A percentile compares a stretch with the other conserved stretches of the same genome.
Conservation (phyloP, 2,329 filamentous ascomycete genomes). For the Phyllosticta citribraziliensis region DNA sequence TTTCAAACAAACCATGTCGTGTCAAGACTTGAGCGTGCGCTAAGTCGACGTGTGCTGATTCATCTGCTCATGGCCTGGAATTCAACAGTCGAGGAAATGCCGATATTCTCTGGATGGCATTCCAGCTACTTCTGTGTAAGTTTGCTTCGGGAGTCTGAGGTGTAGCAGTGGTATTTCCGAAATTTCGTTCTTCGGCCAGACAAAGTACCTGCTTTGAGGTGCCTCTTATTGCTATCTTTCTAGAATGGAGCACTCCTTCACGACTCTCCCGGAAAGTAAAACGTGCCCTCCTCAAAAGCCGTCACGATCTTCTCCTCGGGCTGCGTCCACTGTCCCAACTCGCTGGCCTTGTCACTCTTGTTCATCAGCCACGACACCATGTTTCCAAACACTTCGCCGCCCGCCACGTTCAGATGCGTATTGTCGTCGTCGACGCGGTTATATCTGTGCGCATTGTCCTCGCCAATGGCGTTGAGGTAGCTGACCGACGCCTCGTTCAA, state of each 20-base stretch:
- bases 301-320: neutral
- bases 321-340: neutral
- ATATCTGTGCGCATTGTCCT: neutral
- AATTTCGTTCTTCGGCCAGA: too few relatives aligned
- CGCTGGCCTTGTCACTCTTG: neutral
- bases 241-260: neutral
- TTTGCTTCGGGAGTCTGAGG: too few relatives aligned
- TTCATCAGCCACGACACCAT: conserved; percentile 7
- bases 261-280: neutral
- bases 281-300: neutral
- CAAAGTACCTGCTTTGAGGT: too few relatives aligned
- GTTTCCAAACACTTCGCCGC: conserved; percentile 6
- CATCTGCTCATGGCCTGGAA: too few relatives aligned
- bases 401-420: conserved; percentile 5
- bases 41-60: too few relatives aligned
- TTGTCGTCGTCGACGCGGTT: conserved; percentile 2
- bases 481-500: conserved; percentile 3
- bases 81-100: too few relatives aligned
- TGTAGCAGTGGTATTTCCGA: too few relatives aligned
- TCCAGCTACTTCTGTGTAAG: too few relatives aligned
- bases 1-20: too few relatives aligned
- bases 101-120: too few relatives aligned
- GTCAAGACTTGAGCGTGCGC: too few relatives aligned
- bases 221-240: too few relatives aligned
- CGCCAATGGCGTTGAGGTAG: conserved; percentile 8